Percentiles rank a stretch among this genome's conserved stretches.
Evolutionary conservation across 1,139 yeast genomes (phyloP).

Genomic region (Arxiozyma telluris): DNA sequence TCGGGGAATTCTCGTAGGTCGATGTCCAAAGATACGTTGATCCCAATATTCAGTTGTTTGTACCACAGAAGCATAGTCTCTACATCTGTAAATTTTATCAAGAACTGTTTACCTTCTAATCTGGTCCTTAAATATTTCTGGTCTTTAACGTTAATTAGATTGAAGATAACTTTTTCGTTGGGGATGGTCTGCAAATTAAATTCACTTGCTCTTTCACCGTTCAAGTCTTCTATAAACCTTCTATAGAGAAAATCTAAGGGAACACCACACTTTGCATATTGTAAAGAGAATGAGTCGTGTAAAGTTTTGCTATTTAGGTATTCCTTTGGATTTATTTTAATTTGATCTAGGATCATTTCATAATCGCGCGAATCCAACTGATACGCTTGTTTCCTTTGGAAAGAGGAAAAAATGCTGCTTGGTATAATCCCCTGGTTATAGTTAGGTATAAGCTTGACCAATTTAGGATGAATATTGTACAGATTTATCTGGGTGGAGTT

Average conservation of each 20-base stretch:
- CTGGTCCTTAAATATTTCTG: constrained; percentile 40
- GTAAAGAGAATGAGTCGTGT: constrained; percentile 53
- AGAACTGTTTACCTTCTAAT: constrained; percentile 58
- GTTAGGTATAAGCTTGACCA: constrained; percentile 4
- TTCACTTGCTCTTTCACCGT: background rate
- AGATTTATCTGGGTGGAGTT: constrained; percentile 68
- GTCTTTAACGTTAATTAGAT: background rate
- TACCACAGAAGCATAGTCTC: constrained; percentile 62
- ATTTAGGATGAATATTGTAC: constrained; percentile 31
- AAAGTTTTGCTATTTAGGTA: constrained; percentile 32
- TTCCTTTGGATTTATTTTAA: constrained; percentile 24
- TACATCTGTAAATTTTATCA: constrained; percentile 45
- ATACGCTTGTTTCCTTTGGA: constrained; percentile 15
- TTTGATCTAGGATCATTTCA: constrained; percentile 23
- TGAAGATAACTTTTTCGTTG: background rate
- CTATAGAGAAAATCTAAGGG: constrained; percentile 51
- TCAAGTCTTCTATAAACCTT: constrained; percentile 30
- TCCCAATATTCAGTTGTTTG: constrained; percentile 47
- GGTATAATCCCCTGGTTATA: constrained; percentile 7
- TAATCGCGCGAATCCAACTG: constrained; percentile 23
- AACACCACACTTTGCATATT: constrained; percentile 55
- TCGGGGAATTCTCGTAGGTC: constrained; percentile 51
- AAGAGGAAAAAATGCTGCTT: constrained; percentile 5
- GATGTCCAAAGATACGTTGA: constrained; percentile 55
- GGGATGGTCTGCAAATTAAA: background rate